Evolutionary conservation across 2,329 filamentous ascomycete genomes (phyloP).

Genomic region (Cryphonectria radicalis): DNA sequence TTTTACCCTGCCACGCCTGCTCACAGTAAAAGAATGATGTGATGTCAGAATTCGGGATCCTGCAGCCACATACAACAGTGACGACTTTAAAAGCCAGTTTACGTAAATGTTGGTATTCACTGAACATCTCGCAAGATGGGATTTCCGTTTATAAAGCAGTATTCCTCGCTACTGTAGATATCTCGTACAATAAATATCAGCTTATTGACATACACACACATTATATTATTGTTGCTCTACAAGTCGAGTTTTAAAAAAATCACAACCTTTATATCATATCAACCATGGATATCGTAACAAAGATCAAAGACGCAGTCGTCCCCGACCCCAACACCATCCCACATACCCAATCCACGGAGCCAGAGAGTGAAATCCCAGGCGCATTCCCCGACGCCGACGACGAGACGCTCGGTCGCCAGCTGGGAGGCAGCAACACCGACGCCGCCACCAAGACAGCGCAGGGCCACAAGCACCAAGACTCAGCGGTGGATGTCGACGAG

Average conservation of each 20-base stretch:
- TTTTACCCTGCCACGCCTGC: background rate
- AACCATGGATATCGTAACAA: slow-evolving; percentile 4
- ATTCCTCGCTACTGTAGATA: background rate
- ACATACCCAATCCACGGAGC: background rate
- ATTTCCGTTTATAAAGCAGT: background rate
- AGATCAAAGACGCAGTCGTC: slow-evolving; percentile 10
- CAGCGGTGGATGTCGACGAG: background rate
- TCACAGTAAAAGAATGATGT: background rate
- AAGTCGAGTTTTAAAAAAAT: background rate
- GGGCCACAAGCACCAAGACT: background rate
- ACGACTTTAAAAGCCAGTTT: background rate
- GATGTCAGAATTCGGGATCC: background rate
- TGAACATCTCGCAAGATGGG: background rate
- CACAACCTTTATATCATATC: too few relatives aligned
- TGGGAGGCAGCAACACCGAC: background rate
- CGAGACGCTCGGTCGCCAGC: background rate
- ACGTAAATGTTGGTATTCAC: background rate
- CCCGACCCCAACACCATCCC: slow-evolving; percentile 6
- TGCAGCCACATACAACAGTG: background rate
- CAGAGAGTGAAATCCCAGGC: background rate
- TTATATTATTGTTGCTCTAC: background rate
- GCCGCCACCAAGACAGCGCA: background rate
- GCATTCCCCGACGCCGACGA: slow-evolving; percentile 10
- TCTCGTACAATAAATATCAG: background rate
- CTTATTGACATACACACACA: background rate